A percentile compares a stretch with the other conserved stretches of the same genome.
Conservation (phyloP, 371 early-diverging fungal genomes). For the Zancudomyces culisetae region DNA sequence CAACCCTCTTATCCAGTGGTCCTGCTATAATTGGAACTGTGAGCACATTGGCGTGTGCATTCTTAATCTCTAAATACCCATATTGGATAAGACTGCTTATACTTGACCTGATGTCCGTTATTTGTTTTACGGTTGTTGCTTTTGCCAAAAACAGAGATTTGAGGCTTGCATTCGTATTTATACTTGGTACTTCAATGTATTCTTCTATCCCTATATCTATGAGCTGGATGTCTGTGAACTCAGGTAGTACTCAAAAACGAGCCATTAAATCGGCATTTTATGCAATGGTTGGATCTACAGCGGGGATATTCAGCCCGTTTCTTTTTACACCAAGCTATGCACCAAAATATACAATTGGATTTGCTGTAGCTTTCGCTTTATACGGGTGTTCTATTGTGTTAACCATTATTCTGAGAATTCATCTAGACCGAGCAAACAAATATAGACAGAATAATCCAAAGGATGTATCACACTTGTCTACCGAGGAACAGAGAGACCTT, state of each 20-base stretch:
- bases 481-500: not conserved
- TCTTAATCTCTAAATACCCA: conserved; percentile 7
- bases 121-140: no score
- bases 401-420: not conserved
- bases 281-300: not conserved
- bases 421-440: not conserved
- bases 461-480: not conserved
- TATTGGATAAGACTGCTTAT: conserved; percentile 11
- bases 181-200: no score
- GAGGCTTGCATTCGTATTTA: no score
- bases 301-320: not conserved
- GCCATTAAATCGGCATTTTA: no score
- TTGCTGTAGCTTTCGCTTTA: not conserved
- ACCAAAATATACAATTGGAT: not conserved
- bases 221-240: no score
- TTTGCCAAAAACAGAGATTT: no score
- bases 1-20: no score
- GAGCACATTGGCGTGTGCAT: no score
- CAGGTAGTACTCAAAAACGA: no score
- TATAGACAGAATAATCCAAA: not conserved
- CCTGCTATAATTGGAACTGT: no score
- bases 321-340: not conserved
- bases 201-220: no score
- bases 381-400: not conserved
- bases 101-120: conserved; percentile 8